phyloP scores from a whole-genome alignment of 2,329 filamentous ascomycete species.

The Aspergillus sp. region DNA sequence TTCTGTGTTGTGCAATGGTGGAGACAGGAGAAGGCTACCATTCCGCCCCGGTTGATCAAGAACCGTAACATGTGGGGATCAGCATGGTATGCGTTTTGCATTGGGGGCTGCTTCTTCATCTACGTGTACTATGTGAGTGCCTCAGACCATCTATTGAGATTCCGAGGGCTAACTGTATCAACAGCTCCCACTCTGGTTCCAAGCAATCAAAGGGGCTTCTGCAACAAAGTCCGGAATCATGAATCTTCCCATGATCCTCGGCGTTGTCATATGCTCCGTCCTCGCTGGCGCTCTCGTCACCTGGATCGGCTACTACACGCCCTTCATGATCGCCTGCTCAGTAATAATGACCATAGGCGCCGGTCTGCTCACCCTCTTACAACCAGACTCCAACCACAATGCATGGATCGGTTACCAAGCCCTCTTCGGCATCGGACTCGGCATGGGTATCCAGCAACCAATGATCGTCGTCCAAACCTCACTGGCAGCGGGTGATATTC shows the following conservation, averaged over 20 bases:
- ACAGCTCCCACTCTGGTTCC: conserved; percentile 40
- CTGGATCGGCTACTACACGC: conserved; percentile 33
- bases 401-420: conserved; percentile 37
- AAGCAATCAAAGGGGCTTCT: conserved; percentile 30
- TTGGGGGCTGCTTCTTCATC: conserved; percentile 39
- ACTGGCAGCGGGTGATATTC: conserved; percentile 25
- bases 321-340: conserved; percentile 31
- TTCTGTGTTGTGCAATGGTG: conserved; percentile 33
- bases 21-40: conserved; percentile 36
- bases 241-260: conserved; percentile 30
- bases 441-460: conserved; percentile 30
- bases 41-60: conserved; percentile 40
- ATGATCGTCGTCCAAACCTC: conserved; percentile 31
- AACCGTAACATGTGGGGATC: conserved; percentile 39
- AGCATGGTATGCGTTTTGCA: conserved; percentile 35
- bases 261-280: conserved; percentile 25
- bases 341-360: conserved; percentile 28
- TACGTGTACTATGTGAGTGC: conserved; percentile 38
- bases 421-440: conserved; percentile 29
- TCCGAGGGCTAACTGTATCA: neutral
- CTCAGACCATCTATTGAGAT: neutral
- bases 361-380: conserved; percentile 30
- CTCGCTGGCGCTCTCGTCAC: conserved; percentile 25
- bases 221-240: conserved; percentile 34
- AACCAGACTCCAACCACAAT: conserved; percentile 21